Conservation (phyloP, 164 flowering plant species). For the Macadamia tetraphylla region DNA sequence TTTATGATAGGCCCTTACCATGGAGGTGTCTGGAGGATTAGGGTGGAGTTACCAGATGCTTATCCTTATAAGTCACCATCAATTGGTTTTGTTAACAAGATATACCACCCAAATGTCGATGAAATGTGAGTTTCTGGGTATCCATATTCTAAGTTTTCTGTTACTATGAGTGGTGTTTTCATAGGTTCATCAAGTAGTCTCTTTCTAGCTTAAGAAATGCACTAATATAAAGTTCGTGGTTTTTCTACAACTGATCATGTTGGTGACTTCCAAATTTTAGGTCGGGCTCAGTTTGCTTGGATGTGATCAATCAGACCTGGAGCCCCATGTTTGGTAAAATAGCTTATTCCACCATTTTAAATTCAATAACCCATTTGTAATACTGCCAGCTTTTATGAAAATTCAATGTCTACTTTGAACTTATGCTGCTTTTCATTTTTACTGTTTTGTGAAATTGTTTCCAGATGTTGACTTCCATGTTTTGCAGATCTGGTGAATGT, state of each 20-base stretch:
- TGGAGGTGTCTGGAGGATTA: conserved; percentile 69
- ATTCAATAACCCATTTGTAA: not conserved
- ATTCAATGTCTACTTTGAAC: not conserved
- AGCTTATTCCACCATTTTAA: not conserved
- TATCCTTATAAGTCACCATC: conserved; percentile 82
- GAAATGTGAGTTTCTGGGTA: conserved; percentile 50
- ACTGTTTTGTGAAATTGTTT: not conserved
- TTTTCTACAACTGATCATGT: not conserved
- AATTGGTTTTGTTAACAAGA: conserved; percentile 58
- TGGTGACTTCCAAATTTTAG: not conserved
- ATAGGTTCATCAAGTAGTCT: not conserved
- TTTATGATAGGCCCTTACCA: conserved; percentile 53
- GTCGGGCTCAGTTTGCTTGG: not conserved
- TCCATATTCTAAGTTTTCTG: not conserved
- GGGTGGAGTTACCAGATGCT: conserved; percentile 75
- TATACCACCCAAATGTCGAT: conserved; percentile 36
- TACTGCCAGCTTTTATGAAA: not conserved
- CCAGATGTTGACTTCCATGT: not conserved
- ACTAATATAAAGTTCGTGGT: not conserved
- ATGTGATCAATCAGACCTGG: conserved; percentile 3
- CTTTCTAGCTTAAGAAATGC: not conserved
- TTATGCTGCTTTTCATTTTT: not conserved
- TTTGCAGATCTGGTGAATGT: conserved; percentile 41
- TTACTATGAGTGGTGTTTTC: not conserved
- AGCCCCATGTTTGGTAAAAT: conserved; percentile 8